Evolutionary conservation across 257 asterid genomes (phyloP), one percentile per base, ranked within the genome.

Genomic region (Fraxinus anomala): DNA sequence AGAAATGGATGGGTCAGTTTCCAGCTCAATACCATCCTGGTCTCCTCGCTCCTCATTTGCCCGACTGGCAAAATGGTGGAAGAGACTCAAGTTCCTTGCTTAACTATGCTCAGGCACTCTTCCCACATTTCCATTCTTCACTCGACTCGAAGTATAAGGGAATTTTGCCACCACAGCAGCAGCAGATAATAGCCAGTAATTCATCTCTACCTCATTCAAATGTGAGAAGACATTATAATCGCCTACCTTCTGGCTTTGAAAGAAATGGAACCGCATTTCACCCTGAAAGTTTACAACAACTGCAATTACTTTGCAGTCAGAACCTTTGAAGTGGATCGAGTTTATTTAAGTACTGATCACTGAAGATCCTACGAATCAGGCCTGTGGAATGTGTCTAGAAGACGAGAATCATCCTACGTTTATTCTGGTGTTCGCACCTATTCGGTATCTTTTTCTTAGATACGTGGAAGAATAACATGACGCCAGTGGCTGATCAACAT

Each of bases 101-200:
- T 36, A 91, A 87, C 77, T 88, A 82, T 11, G 79, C 83, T 0
- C 96, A 88, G 36, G 67, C 84, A 40, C 80, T 81, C 73, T 87
- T 87, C 75, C 88, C 88, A 33, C 88, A 77, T 74, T 70, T 91
- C 80, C 83, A 70, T 47, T 79, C 91, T 74, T 82, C 92, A 59
- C 77, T 76, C 1, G 87, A 87, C 66, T 66, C 87, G 21, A 88
- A 87, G 68, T 76, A 84, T 72, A 88, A 81, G 21, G 89, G 82
- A 23, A 80, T 63, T 73, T 49, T 81, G 6, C 86, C 74, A 73
- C 85, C 73, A 16, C 84, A 85, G 16, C 90, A 84, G 68, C 96
- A 84, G 80, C 81, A 72, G 77, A 28, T 80, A 56, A 77, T 83
- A 75, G 70, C 88, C 21, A 37, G 79, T 6, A 59, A 80, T 74